Evolutionary conservation across 257 asterid genomes (phyloP).

Genomic region (Agastache rugosa): DNA sequence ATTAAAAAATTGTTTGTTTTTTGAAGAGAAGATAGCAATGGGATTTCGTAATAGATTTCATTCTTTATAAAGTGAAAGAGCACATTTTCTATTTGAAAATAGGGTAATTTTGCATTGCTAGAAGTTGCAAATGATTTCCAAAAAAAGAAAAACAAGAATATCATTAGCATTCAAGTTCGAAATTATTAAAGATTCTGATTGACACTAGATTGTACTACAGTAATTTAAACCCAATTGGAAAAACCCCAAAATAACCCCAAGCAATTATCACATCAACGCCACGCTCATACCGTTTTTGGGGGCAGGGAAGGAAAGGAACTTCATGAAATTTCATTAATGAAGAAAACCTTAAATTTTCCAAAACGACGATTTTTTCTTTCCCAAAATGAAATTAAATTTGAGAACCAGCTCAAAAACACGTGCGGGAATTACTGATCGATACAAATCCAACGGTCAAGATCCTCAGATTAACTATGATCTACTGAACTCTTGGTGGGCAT

Average conservation of each 20-base stretch:
- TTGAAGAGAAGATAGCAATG: not conserved
- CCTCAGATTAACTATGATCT: slow-evolving; percentile 9
- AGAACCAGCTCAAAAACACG: slow-evolving; percentile 9
- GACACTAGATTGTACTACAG: slow-evolving; percentile 18
- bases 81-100: slow-evolving; percentile 7
- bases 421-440: slow-evolving; percentile 17
- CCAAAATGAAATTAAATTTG: not conserved
- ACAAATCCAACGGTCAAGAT: slow-evolving; percentile 36
- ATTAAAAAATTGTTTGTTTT: too few species aligned
- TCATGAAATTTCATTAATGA: not conserved
- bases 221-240: not conserved
- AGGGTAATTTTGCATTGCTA: not conserved
- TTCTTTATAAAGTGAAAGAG: not conserved
- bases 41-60: not conserved
- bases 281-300: not conserved
- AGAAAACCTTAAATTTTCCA: slow-evolving; percentile 37
- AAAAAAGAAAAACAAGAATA: slow-evolving; percentile 34
- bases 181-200: slow-evolving; percentile 47
- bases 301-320: slow-evolving; percentile 26
- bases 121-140: slow-evolving; percentile 35
- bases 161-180: slow-evolving; percentile 44
- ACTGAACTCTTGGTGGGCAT: slow-evolving; percentile 36
- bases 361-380: not conserved
- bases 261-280: not conserved
- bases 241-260: slow-evolving; percentile 33